Conservation (phyloP, 1,284 basidiomycete genomes). For the Trichosporon coremiiforme region DNA sequence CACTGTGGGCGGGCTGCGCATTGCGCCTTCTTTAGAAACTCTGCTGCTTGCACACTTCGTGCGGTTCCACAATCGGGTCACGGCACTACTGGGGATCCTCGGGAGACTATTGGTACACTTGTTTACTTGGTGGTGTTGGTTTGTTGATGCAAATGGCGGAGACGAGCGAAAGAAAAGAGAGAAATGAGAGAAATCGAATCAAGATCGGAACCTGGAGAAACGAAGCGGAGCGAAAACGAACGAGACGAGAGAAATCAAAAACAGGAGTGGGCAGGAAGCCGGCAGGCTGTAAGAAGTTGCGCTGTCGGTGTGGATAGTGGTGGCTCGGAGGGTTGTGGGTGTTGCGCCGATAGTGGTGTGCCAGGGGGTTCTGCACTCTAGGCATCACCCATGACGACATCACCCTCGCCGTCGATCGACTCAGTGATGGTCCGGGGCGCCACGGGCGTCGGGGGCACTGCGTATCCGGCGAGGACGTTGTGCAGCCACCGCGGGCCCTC, state of each 20-base stretch:
- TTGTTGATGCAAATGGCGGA: constrained; percentile 16
- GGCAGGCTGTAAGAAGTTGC: background rate
- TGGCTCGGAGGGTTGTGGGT: background rate
- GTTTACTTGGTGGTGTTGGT: constrained; percentile 1
- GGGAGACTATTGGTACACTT: constrained; percentile 4
- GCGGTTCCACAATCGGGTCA: background rate
- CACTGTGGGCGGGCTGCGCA: background rate
- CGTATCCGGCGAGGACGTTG: constrained; percentile 40
- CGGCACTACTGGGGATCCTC: constrained; percentile 3
- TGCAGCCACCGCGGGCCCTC: constrained; percentile 51
- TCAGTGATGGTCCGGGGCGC: background rate
- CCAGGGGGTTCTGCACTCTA: constrained; percentile 5
- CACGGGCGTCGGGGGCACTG: background rate
- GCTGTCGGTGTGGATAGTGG: background rate
- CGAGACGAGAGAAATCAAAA: constrained; percentile 4
- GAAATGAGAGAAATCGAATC: background rate
- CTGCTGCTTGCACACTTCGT: background rate
- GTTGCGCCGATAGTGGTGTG: background rate
- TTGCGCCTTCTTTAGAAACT: background rate
- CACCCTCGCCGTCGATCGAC: constrained; percentile 29
- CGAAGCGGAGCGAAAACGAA: constrained; percentile 13
- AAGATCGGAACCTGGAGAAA: background rate
- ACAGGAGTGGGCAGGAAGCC: background rate
- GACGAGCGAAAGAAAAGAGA: constrained; percentile 12
- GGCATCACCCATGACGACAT: constrained; percentile 31